A percentile compares a stretch with the other conserved stretches of the same genome.
phyloP scores from a whole-genome alignment of 768 basidiomycete species.

The Suillus sp. region DNA sequence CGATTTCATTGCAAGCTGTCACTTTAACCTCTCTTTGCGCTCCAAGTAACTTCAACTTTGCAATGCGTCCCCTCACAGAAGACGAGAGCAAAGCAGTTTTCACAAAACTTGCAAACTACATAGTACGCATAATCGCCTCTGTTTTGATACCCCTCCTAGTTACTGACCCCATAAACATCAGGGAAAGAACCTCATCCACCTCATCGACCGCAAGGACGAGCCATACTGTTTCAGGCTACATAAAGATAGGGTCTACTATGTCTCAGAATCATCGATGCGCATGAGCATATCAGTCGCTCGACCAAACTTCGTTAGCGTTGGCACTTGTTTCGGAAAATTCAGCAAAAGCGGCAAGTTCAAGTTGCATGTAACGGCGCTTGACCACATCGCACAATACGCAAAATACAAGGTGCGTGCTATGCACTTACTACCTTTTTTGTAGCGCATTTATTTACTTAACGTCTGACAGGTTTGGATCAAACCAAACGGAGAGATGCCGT shows the following conservation, averaged over 20 bases:
- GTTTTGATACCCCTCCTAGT: neutral
- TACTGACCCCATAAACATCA: slow-evolving; percentile 30
- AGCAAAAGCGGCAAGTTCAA: slow-evolving; percentile 97
- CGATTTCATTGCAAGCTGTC: slow-evolving; percentile 9
- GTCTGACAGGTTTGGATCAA: slow-evolving; percentile 91
- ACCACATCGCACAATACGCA: slow-evolving; percentile 93
- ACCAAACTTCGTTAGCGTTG: slow-evolving; percentile 88
- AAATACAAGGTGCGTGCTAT: slow-evolving; percentile 82
- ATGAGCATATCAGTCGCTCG: slow-evolving; percentile 90
- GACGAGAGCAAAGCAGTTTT: slow-evolving; percentile 97
- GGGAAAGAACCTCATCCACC: slow-evolving; percentile 96
- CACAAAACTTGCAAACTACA: slow-evolving; percentile 95
- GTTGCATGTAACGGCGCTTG: slow-evolving; percentile 91
- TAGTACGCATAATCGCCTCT: slow-evolving; percentile 52
- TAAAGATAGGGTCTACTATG: slow-evolving; percentile 94
- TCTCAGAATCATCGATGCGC: slow-evolving; percentile 92
- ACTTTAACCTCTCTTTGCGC: slow-evolving; percentile 1
- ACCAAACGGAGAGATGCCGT: slow-evolving; percentile 99
- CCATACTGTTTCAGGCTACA: slow-evolving; percentile 95
- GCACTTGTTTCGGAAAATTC: slow-evolving; percentile 98
- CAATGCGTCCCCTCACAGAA: slow-evolving; percentile 94
- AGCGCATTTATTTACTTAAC: neutral
- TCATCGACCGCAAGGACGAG: slow-evolving; percentile 93
- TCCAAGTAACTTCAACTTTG: slow-evolving; percentile 20
- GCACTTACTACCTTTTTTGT: neutral